phyloP scores from a whole-genome alignment of 306 rosid species.

The Rubus parviflorus region DNA sequence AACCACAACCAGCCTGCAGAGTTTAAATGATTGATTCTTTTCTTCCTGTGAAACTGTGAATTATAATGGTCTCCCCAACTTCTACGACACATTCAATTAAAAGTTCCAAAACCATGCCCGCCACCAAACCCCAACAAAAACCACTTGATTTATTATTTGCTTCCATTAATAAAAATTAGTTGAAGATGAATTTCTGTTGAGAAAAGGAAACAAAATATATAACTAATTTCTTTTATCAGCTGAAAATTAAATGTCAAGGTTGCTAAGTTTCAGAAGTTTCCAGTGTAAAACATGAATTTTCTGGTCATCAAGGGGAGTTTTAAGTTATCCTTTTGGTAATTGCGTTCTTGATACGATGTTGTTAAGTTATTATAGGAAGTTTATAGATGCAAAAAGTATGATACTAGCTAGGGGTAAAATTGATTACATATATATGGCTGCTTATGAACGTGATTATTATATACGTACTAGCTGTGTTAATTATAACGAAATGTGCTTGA shows the following conservation, averaged over 20 bases:
- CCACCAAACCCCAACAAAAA: conserved; percentile 3
- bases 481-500: neutral
- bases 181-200: neutral
- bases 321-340: neutral
- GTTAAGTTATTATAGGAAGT: neutral
- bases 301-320: neutral
- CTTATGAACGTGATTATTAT: neutral
- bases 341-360: neutral
- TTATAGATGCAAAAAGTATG: neutral
- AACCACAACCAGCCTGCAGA: conserved; percentile 19
- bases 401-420: neutral
- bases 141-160: neutral
- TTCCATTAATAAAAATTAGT: neutral
- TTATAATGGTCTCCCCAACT: conserved; percentile 16
- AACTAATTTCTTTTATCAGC: neutral
- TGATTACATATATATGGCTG: neutral
- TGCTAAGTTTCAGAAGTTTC: neutral
- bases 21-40: conserved; percentile 2
- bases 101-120: neutral
- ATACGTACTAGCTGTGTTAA: neutral
- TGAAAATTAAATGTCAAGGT: conserved; percentile 4
- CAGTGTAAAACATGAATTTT: neutral
- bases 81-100: conserved; percentile 21
- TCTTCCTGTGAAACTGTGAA: conserved; percentile 10
- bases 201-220: neutral